Evolutionary conservation across 257 asterid species (phyloP).

Genomic region (Primulina eburnea): DNA sequence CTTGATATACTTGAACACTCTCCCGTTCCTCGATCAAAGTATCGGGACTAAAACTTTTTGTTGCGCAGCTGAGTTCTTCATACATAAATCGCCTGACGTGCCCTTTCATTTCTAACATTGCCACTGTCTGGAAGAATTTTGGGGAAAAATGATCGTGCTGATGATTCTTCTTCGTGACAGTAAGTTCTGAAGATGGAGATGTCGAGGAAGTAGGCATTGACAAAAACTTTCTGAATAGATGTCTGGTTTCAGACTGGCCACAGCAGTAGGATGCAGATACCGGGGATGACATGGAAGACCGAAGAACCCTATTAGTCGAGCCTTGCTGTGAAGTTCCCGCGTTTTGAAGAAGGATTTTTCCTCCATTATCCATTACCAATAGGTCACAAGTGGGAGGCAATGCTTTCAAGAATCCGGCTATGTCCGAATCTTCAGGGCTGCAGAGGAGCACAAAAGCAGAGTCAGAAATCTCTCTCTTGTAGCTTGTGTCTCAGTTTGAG

Average conservation of each 20-base stretch:
- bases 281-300: slow-evolving; percentile 39
- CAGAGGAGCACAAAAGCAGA: slow-evolving; percentile 9
- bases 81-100: slow-evolving; percentile 33
- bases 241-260: slow-evolving; percentile 24
- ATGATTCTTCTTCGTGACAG: slow-evolving; percentile 25
- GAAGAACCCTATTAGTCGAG: slow-evolving; percentile 33
- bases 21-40: slow-evolving; percentile 59
- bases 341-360: slow-evolving; percentile 51
- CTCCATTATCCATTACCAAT: slow-evolving; percentile 55
- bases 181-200: slow-evolving; percentile 34
- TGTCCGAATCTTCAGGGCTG: slow-evolving; percentile 46
- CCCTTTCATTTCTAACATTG: slow-evolving; percentile 38
- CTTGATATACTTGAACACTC: slow-evolving; percentile 52
- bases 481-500: neutral
- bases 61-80: slow-evolving; percentile 46
- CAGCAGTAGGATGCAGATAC: slow-evolving; percentile 38
- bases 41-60: slow-evolving; percentile 40
- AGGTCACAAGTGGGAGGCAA: slow-evolving; percentile 85
- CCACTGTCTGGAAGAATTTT: slow-evolving; percentile 36
- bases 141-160: slow-evolving; percentile 30
- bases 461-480: neutral
- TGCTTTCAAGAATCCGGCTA: slow-evolving; percentile 45
- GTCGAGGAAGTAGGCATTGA: slow-evolving; percentile 57
- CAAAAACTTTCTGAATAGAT: slow-evolving; percentile 42
- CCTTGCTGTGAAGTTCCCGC: slow-evolving; percentile 79